Evolutionary conservation across 2,329 filamentous ascomycete species (phyloP), one percentile per base, ranked within the genome.

Genomic region (Aspergillus japonicus): DNA sequence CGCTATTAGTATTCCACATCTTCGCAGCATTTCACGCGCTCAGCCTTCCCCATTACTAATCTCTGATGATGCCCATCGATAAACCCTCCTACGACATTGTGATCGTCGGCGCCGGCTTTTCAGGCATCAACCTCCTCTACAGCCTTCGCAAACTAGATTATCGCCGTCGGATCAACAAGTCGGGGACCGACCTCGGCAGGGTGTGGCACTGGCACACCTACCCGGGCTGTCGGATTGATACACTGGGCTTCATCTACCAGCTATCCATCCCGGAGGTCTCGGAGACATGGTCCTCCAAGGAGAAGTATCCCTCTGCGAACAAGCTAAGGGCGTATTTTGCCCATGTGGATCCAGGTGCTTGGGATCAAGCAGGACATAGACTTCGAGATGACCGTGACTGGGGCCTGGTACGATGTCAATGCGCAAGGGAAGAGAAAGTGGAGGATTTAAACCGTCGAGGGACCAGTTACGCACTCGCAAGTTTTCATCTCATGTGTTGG

Each of bases 401-500:
- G 71, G 2, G 80, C 80, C 1, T 58, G 66, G 4, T 83, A 77
- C 64, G 69, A 81, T 42, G 67, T 35, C 12, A 35, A 16, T 6
- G 33, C 33, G 12, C 10, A 68, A 0, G 64, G 63, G 0, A 61
- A 70, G 10, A 69, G 69, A 0, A 66, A 63, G 44, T 85, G 83
- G 83, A 74, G 68, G 2, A 66, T 85, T 7, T 70, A 62, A 14
- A 81, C 79, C 0, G 71, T 74, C 7, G 73, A 76, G 23, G 81
- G 80, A 1, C 65, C 66, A 24, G 65, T 55, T 1, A 75, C 74
- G 3, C 73, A 68, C 8, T 70, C 75, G 16, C 77, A 72, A 23
- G 84, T 77, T 62, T 71, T 85, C 4, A 61, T 85, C 24, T 67
- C 76, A 7, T 77, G 77, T 12, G 77, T 77, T 1, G 82, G 80